Conservation (phyloP, 2,329 filamentous ascomycete species). For the Metarhizium guizhouense region DNA sequence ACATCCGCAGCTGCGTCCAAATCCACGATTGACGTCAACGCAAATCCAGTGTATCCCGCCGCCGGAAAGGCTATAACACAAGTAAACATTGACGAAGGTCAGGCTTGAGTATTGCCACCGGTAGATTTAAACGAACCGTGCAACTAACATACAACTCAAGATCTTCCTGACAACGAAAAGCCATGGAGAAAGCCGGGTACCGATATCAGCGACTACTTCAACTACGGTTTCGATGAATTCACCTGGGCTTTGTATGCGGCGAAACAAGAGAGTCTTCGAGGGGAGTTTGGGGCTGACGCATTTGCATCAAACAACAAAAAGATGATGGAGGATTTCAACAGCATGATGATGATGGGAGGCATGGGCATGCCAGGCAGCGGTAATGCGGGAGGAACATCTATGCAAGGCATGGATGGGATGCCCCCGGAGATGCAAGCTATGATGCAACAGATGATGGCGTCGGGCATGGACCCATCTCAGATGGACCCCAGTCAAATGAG, state of each 20-base stretch:
- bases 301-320: slow-evolving; percentile 64
- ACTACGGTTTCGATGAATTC: slow-evolving; percentile 98
- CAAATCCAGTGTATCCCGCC: slow-evolving; percentile 67
- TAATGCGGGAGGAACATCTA: slow-evolving; percentile 25
- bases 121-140: background rate
- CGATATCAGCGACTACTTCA: slow-evolving; percentile 95
- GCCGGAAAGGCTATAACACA: slow-evolving; percentile 76
- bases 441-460: slow-evolving; percentile 63
- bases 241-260: slow-evolving; percentile 92
- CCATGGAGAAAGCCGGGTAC: slow-evolving; percentile 93
- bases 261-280: slow-evolving; percentile 73
- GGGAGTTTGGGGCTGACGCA: slow-evolving; percentile 62
- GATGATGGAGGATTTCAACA: slow-evolving; percentile 62
- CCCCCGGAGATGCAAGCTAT: slow-evolving; percentile 57
- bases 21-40: slow-evolving; percentile 78
- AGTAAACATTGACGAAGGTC: slow-evolving; percentile 63
- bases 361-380: slow-evolving; percentile 33
- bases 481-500: slow-evolving; percentile 53
- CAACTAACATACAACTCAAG: slow-evolving; percentile 20
- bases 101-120: slow-evolving; percentile 2
- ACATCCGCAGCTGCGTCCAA: slow-evolving; percentile 61
- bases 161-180: slow-evolving; percentile 74
- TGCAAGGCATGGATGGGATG: slow-evolving; percentile 54
- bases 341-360: slow-evolving; percentile 57
- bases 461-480: slow-evolving; percentile 56